Percentiles rank a stretch among this genome's conserved stretches.
These are phyloP conservation scores for Tolypocladium guangdongense DNA, from an alignment of 2,329 filamentous ascomycete genomes.

Conservation along the genomic window DNA sequence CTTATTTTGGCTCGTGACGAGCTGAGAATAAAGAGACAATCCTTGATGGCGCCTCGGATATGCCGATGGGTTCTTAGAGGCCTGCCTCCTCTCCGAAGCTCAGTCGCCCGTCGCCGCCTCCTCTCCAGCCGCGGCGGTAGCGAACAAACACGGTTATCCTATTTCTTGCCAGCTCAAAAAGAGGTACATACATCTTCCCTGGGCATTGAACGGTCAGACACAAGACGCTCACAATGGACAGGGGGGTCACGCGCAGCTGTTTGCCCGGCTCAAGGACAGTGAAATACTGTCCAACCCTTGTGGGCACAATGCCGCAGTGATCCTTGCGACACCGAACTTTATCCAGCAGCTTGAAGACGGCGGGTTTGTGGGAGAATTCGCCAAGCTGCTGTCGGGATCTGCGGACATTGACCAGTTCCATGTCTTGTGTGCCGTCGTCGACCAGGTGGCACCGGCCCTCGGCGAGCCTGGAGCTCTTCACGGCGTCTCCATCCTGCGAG, in stretches of 20 bases:
- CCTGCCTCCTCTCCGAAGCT: conserved; percentile 1
- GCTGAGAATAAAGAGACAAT: no score
- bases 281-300: conserved; percentile 15
- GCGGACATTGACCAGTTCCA: conserved; percentile 27
- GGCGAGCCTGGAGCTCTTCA: conserved; percentile 18
- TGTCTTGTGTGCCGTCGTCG: conserved; percentile 44
- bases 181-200: background rate
- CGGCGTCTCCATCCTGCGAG: conserved; percentile 43
- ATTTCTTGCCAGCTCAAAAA: conserved; percentile 8
- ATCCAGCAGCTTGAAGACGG: conserved; percentile 36
- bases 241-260: conserved; percentile 8
- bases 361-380: conserved; percentile 29
- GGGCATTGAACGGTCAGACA: background rate
- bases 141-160: conserved; percentile 11
- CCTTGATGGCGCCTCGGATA: conserved; percentile 11
- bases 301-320: conserved; percentile 30
- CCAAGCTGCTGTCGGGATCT: conserved; percentile 33
- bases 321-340: conserved; percentile 38
- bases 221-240: background rate
- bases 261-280: conserved; percentile 11
- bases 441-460: conserved; percentile 34
- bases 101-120: conserved; percentile 1
- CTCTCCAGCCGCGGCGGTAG: conserved; percentile 6
- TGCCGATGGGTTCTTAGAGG: conserved; percentile 10
- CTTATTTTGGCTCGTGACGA: background rate